Evolutionary conservation across 2,329 filamentous ascomycete species (phyloP).

Genomic region (Aspergillus costaricaensis): DNA sequence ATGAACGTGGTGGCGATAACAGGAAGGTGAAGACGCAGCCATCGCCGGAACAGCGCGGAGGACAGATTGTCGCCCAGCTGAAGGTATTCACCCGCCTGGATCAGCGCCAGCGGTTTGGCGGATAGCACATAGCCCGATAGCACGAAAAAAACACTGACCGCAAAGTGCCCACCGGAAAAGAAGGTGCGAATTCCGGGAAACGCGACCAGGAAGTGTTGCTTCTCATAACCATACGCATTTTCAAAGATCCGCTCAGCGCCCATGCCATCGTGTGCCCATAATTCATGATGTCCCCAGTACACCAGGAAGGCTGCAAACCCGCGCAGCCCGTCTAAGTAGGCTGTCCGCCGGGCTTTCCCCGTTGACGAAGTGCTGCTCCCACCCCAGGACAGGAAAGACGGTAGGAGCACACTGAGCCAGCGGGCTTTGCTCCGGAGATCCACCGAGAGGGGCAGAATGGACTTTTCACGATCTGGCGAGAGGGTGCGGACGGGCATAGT

Average conservation of each 20-base stretch:
- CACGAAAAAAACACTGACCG: constrained; percentile 57
- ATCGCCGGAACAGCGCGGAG: constrained; percentile 54
- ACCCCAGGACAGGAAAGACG: background rate
- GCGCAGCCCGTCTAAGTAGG: constrained; percentile 66
- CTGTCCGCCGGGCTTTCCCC: constrained; percentile 46
- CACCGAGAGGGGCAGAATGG: background rate
- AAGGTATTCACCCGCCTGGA: constrained; percentile 45
- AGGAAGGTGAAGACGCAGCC: constrained; percentile 53
- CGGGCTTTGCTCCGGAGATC: background rate
- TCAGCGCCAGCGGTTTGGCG: constrained; percentile 46
- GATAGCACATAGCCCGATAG: constrained; percentile 57
- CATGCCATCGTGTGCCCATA: constrained; percentile 56
- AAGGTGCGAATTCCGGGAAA: constrained; percentile 62
- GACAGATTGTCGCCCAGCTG: constrained; percentile 47
- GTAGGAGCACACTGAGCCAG: background rate
- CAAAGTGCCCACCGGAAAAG: constrained; percentile 64
- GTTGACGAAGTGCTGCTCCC: background rate
- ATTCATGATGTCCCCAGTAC: constrained; percentile 62
- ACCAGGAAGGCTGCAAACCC: constrained; percentile 69
- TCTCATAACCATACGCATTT: constrained; percentile 50
- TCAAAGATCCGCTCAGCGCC: constrained; percentile 50
- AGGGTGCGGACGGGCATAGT: background rate
- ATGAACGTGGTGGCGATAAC: constrained; percentile 58
- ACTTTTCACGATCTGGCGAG: background rate
- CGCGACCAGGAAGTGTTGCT: constrained; percentile 51